A percentile compares a stretch with the other conserved stretches of the same genome.
Evolutionary conservation across 2,329 filamentous ascomycete species (phyloP).

Genomic region (Cladosporium sp.): DNA sequence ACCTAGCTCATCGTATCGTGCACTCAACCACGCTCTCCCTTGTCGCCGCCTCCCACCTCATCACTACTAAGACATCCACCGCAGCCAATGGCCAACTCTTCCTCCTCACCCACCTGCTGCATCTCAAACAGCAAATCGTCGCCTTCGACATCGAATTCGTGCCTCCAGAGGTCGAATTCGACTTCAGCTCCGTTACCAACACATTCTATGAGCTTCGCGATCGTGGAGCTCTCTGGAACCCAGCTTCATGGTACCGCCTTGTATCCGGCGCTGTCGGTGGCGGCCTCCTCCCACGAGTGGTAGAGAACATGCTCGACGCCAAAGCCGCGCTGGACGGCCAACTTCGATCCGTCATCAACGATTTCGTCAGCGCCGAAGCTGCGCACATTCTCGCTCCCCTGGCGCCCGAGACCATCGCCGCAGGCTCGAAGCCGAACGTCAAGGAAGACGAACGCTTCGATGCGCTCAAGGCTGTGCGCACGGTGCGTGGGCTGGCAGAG

Average conservation of each 20-base stretch:
- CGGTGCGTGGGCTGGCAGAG: constrained; percentile 58
- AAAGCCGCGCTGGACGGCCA: constrained; percentile 68
- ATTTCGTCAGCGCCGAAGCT: constrained; percentile 64
- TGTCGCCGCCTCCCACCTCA: constrained; percentile 67
- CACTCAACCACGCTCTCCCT: constrained; percentile 86
- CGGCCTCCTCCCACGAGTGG: constrained; percentile 64
- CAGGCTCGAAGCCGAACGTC: background rate
- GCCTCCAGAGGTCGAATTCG: constrained; percentile 65
- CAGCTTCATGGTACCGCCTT: constrained; percentile 61
- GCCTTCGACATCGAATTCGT: constrained; percentile 89
- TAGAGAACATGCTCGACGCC: constrained; percentile 72
- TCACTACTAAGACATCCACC: constrained; percentile 62
- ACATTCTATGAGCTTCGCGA: constrained; percentile 70
- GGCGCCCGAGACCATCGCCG: constrained; percentile 10
- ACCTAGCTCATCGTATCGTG: constrained; percentile 78
- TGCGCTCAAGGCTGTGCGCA: constrained; percentile 39
- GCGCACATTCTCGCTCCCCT: constrained; percentile 49
- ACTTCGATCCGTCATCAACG: constrained; percentile 64
- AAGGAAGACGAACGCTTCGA: constrained; percentile 28
- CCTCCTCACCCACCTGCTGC: constrained; percentile 89
- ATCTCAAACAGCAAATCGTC: constrained; percentile 93
- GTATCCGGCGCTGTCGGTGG: constrained; percentile 48
- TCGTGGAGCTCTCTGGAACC: constrained; percentile 67
- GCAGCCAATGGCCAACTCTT: constrained; percentile 83
- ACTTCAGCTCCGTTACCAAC: constrained; percentile 65